phyloP scores from a whole-genome alignment of 140 eudicot species.

The Erigeron philadelphicus region DNA sequence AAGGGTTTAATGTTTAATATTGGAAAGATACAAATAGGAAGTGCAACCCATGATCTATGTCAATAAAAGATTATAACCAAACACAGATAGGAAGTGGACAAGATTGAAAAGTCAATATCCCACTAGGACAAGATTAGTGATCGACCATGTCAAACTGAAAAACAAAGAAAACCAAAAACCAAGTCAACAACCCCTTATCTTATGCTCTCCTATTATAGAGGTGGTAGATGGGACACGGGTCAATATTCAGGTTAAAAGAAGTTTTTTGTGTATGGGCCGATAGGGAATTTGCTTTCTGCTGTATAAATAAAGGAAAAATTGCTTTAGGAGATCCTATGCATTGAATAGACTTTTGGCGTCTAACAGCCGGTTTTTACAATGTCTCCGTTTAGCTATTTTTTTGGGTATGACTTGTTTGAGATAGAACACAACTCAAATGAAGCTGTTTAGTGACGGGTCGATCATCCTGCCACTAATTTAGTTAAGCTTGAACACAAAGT shows the following conservation, averaged over 20 bases:
- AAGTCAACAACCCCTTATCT: neutral
- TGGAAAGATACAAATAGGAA: neutral
- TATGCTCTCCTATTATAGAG: neutral
- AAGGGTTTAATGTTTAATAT: neutral
- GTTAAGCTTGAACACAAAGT: neutral
- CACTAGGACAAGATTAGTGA: neutral
- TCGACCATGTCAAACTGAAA: neutral
- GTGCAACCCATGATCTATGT: slow-evolving; percentile 11
- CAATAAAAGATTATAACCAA: neutral
- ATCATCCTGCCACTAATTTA: neutral
- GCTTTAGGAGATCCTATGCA: no score
- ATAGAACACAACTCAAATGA: neutral
- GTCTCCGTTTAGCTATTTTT: neutral
- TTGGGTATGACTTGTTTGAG: neutral
- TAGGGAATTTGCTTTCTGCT: no score
- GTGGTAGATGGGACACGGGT: neutral
- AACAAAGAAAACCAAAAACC: neutral
- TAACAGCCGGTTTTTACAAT: no score
- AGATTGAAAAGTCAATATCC: neutral
- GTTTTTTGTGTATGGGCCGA: neutral
- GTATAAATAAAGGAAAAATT: no score
- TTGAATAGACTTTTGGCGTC: no score
- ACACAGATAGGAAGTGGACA: neutral
- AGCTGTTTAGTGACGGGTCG: neutral
- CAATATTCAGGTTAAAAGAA: neutral